Conservation (phyloP, 192 early-diverging fungal genomes). For the Paraglomus occultum region DNA sequence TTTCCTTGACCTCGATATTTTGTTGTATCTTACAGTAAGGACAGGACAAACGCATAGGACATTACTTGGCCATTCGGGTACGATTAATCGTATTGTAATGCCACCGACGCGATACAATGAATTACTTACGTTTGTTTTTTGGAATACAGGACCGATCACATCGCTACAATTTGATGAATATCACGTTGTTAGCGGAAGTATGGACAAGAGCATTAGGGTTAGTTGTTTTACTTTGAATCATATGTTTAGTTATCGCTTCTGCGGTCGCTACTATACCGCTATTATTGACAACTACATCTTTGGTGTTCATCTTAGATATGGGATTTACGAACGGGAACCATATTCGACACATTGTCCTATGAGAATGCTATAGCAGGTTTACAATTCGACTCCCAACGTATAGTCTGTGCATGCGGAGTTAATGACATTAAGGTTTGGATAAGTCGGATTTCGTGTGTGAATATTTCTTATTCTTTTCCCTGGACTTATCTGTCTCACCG, state of each 20-base stretch:
- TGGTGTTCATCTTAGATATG: conserved; percentile 51
- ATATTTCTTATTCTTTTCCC: not conserved
- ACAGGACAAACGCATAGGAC: conserved; percentile 71
- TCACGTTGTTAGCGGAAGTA: conserved; percentile 68
- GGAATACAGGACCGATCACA: conserved; percentile 21
- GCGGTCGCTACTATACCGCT: not conserved
- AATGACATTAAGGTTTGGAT: conserved; percentile 15
- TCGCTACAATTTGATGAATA: conserved; percentile 64
- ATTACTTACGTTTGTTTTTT: not conserved
- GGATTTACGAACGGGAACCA: conserved; percentile 70
- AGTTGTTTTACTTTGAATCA: not conserved
- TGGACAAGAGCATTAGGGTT: conserved; percentile 61
- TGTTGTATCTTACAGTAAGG: conserved; percentile 44
- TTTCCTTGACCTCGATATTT: not conserved
- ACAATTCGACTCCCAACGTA: conserved; percentile 56
- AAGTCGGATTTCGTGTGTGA: not conserved
- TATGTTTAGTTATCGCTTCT: not conserved
- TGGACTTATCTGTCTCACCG: not conserved
- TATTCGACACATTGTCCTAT: conserved; percentile 57
- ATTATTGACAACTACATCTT: not conserved
- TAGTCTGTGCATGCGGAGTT: conserved; percentile 52
- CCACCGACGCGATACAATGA: too few species aligned
- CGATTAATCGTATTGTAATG: conserved; percentile 45
- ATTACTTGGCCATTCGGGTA: conserved; percentile 61
- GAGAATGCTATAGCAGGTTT: conserved; percentile 50